phyloP scores from a whole-genome alignment of 768 basidiomycete genomes.

The Royoungia palumana region DNA sequence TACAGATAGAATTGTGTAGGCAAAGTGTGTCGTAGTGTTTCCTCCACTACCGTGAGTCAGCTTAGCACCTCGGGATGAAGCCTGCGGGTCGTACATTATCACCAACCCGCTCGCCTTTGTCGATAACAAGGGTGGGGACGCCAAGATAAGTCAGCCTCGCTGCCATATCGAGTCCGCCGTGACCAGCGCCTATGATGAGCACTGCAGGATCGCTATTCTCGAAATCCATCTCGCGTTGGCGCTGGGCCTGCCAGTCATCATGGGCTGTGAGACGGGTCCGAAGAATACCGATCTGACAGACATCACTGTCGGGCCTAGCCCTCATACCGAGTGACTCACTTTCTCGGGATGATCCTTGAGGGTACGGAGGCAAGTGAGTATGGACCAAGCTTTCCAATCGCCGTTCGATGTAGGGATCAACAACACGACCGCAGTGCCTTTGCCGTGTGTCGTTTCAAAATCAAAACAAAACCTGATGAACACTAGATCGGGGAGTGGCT shows the following conservation, averaged over 20 bases:
- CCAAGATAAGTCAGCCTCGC: constrained; percentile 58
- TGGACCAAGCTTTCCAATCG: constrained; percentile 57
- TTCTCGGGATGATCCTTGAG: constrained; percentile 52
- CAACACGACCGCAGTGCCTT: constrained; percentile 50
- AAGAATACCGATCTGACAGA: constrained; percentile 32
- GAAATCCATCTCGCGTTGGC: constrained; percentile 42
- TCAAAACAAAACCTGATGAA: constrained; percentile 58
- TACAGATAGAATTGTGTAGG: constrained; percentile 52
- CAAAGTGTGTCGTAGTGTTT: constrained; percentile 53
- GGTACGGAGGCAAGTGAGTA: constrained; percentile 58
- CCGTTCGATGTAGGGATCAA: constrained; percentile 40
- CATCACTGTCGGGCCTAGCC: background rate
- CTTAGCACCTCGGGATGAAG: background rate
- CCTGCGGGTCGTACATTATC: constrained; percentile 33
- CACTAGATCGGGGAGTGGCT: constrained; percentile 47
- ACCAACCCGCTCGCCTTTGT: constrained; percentile 47
- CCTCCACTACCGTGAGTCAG: constrained; percentile 39
- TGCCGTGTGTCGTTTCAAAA: constrained; percentile 49
- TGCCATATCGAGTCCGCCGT: constrained; percentile 60
- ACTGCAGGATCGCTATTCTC: constrained; percentile 50
- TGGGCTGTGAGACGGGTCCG: constrained; percentile 42
- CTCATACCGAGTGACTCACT: constrained; percentile 10
- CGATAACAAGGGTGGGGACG: constrained; percentile 52
- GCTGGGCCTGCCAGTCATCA: constrained; percentile 48
- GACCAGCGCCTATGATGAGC: constrained; percentile 61